Evolutionary conservation across 2,329 filamentous ascomycete genomes (phyloP).

Genomic region (Polytolypa hystricis): DNA sequence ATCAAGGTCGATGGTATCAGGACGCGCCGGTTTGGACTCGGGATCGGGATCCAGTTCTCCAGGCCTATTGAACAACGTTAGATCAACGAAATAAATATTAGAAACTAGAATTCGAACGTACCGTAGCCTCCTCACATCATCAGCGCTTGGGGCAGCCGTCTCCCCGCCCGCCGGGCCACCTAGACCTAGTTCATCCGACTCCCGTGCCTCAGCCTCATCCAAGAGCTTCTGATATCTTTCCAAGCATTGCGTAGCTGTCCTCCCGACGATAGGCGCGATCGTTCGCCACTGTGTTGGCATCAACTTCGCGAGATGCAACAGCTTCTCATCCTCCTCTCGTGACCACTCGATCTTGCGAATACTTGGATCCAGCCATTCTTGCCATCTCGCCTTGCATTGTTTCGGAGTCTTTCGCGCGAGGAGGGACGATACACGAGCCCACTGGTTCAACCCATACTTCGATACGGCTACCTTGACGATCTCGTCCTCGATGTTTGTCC

Average conservation of each 20-base stretch:
- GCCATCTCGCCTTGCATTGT: constrained; percentile 98
- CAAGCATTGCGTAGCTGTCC: constrained; percentile 92
- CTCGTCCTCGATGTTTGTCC: constrained; percentile 72
- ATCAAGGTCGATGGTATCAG: constrained; percentile 94
- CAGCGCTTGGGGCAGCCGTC: constrained; percentile 74
- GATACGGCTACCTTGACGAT: constrained; percentile 92
- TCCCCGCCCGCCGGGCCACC: constrained; percentile 80
- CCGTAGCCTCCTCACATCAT: constrained; percentile 77
- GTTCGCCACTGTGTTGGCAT: constrained; percentile 99
- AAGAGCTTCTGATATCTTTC: constrained; percentile 94
- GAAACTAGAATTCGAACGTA: constrained; percentile 18
- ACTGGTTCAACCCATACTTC: constrained; percentile 93
- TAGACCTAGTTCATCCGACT: constrained; percentile 68
- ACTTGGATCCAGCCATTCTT: constrained; percentile 94
- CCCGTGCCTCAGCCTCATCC: constrained; percentile 86
- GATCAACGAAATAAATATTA: constrained; percentile 7
- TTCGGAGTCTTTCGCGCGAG: constrained; percentile 96
- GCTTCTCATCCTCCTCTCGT: constrained; percentile 95
- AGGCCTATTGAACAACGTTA: constrained; percentile 38
- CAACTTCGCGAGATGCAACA: constrained; percentile 90
- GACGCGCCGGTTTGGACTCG: constrained; percentile 87
- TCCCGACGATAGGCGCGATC: constrained; percentile 90
- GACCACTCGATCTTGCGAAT: constrained; percentile 99
- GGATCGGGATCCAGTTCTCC: constrained; percentile 96
- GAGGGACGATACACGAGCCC: constrained; percentile 94